A percentile compares a stretch with the other conserved stretches of the same genome.
Conservation (phyloP, 2,329 filamentous ascomycete genomes). For the Pseudocercospora pini-densiflorae region DNA sequence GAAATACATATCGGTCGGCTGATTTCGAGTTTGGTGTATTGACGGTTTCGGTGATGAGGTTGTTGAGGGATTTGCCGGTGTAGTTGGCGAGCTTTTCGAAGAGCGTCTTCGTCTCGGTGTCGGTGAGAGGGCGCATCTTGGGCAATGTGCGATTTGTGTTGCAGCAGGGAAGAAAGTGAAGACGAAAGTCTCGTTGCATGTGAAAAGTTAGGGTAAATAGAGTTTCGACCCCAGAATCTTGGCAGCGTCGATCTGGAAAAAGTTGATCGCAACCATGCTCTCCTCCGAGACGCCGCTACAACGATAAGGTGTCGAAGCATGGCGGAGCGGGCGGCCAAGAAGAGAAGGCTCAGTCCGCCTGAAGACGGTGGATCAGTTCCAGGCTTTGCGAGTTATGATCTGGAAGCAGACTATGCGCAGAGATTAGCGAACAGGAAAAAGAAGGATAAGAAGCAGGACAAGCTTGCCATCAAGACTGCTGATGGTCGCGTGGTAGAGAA, state of each 20-base stretch:
- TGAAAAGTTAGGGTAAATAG: conserved; percentile 8
- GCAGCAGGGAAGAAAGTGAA: background rate
- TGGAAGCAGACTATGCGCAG: conserved; percentile 89
- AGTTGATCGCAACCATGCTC: conserved; percentile 5
- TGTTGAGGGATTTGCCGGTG: conserved; percentile 82
- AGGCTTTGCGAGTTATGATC: conserved; percentile 73
- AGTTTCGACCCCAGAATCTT: conserved; percentile 6
- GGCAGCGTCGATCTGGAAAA: conserved; percentile 3
- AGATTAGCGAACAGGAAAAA: conserved; percentile 76
- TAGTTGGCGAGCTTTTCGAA: conserved; percentile 95
- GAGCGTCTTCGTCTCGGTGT: conserved; percentile 76
- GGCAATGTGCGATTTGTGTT: conserved; percentile 7
- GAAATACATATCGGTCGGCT: conserved; percentile 80
- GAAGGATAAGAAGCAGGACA: conserved; percentile 66
- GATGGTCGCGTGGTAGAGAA: conserved; percentile 71
- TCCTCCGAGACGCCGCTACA: background rate
- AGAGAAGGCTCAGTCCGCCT: conserved; percentile 56
- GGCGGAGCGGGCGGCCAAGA: conserved; percentile 55
- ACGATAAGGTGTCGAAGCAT: conserved; percentile 41
- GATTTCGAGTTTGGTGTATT: conserved; percentile 57
- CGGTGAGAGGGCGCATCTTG: conserved; percentile 81
- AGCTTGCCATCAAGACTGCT: conserved; percentile 83
- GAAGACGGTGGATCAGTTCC: conserved; percentile 37
- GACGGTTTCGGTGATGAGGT: conserved; percentile 60
- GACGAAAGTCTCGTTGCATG: background rate